Conservation (phyloP, 768 basidiomycete species). For the Pleurotus salmoneostramineus region DNA sequence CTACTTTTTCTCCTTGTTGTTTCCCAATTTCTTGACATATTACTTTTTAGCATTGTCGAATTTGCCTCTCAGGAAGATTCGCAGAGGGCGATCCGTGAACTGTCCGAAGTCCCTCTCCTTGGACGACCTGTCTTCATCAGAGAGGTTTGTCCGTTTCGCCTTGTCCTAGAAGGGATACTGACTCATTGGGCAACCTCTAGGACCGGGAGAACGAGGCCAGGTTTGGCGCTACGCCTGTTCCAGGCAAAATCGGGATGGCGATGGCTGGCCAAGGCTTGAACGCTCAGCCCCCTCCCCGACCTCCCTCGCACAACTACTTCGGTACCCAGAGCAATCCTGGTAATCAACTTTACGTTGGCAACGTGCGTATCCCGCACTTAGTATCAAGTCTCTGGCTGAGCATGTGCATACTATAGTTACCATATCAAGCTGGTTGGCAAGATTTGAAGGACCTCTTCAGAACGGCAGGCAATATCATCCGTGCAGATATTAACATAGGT, state of each 20-base stretch:
- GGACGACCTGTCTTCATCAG: conserved; percentile 96
- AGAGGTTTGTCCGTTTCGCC: conserved; percentile 52
- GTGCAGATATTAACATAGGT: conserved; percentile 94
- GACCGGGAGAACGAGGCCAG: conserved; percentile 96
- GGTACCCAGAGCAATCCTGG: conserved; percentile 64
- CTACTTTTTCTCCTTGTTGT: conserved; percentile 14
- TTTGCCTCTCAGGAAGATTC: conserved; percentile 88
- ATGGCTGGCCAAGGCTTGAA: conserved; percentile 89
- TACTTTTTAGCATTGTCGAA: conserved; percentile 79
- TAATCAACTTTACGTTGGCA: conserved; percentile 90
- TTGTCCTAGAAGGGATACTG: background rate
- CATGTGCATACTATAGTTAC: conserved; percentile 55
- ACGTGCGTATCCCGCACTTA: conserved; percentile 46
- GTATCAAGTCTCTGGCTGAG: background rate
- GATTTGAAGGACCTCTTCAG: conserved; percentile 98
- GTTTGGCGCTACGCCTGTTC: conserved; percentile 93
- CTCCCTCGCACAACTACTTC: conserved; percentile 76
- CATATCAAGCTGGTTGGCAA: conserved; percentile 98
- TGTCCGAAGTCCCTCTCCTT: conserved; percentile 86
- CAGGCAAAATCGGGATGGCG: conserved; percentile 94
- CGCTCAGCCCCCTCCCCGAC: conserved; percentile 79
- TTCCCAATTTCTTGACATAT: conserved; percentile 11
- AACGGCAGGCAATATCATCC: conserved; percentile 89
- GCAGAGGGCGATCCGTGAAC: conserved; percentile 83
- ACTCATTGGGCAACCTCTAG: conserved; percentile 34